Base-by-base conservation (phyloP, 2,329 filamentous ascomycete species). In the Fusarium denticulatum region DNA sequence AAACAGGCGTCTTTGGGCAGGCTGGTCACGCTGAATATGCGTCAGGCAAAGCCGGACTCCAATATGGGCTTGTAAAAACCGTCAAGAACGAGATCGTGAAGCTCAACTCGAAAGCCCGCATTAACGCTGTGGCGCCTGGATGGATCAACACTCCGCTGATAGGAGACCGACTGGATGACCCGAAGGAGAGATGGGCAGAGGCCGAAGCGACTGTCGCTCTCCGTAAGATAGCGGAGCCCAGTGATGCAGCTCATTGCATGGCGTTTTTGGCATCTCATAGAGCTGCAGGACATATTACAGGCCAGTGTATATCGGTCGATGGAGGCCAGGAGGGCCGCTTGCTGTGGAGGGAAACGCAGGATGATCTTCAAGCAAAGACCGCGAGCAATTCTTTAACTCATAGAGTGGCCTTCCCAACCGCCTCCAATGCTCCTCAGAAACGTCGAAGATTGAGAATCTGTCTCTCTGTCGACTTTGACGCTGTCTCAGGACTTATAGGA, bases 291-390 rank as follows among this genome's bases (percentile, higher is more conserved):
- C 59, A 61, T 7, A 61, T 61, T 1, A 61, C 59, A 0, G 59
- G 59, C 1, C 49, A 61, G 20, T 61, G 59, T 1, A 55, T 61
- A 26, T 56, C 59, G 3, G 49, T 61, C 4, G 49, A 61, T 22
- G 59, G 59, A 26, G 59, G 59, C 0, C 59, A 61, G 8, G 59
- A 61, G 0, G 59, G 59, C 3, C 47, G 59, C 0, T 22, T 61
- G 0, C 20, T 61, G 5, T 61, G 59, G 59, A 56, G 59, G n/a
- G 37, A 61, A 1, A 2, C 50, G 0, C 36, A 40, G 0, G 50
- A 40, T 14, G 11, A n/a, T 7, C 14, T 4, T 18, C 15, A n/a
- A 2, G 4, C 26, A 1, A 24, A 24, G 2, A 0, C 15, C 4
- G 2, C 2, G 3, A 1, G 1, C 7, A 6, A 30, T 10, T 30